Base-by-base conservation (phyloP, 1,284 basidiomycete species). In the Ceratobasidium sp. region DNA sequence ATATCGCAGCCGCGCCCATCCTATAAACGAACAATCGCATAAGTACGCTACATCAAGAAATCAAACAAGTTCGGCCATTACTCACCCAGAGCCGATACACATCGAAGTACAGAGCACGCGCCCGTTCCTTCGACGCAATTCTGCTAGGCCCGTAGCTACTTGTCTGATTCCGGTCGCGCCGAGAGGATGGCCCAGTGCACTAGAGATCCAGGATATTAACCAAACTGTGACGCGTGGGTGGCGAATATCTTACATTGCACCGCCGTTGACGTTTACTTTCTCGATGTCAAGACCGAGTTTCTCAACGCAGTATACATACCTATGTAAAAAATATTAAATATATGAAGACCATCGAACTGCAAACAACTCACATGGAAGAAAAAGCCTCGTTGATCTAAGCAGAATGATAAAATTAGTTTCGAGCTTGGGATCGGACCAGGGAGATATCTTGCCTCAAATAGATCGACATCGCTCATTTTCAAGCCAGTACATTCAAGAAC, bases 321-420 rank as follows among this genome's bases (percentile, higher is more conserved):
- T 91, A 31, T 54, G 19, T 2, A 1, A 7, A 17, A 41, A n/a
- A 31, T 24, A 48, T n/a, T 8, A 62, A 41, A 6, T 36, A 41
- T 8, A 17, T 22, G 14, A 64, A 1, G 5, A 3, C 2, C 17
- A 69, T 27, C 2, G 22, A 51, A 27, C 45, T 19, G 27, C 9
- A 1, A 47, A 33, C 11, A 41, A 47, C 67, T 50, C 33, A 72
- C 85, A 95, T 94, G 0, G 93, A 95, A 9, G 95, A 93, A 79
- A 96, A 96, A 0, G 95, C 95, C 82, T 98, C 96, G 83, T 98
- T 98, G 80, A 95, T 91, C 91, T 94, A 72, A 29, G 4, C 29
- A 53, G 45, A 15, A 1, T 3, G 22, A 50, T 27, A 14, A 59
- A 15, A 60, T 50, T n/a, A 41, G 19, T 19, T 22, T 48, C n/a